Base-by-base conservation (phyloP, 345 rosid genomes). In the Euphorbia tirucalli region DNA sequence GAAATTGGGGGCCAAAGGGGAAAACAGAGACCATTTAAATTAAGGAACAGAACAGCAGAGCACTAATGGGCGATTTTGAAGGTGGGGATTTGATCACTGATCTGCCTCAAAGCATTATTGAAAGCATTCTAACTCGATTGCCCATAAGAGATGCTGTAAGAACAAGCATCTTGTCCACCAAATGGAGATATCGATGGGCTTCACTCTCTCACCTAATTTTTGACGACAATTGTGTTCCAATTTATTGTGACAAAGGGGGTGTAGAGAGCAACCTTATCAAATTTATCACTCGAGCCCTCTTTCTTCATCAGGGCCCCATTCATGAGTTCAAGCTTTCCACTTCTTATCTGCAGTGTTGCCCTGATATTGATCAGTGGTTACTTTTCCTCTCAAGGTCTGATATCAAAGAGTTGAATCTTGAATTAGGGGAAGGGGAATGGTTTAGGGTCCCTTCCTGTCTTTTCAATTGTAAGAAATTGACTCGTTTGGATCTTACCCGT, bases 291-390 rank as follows among this genome's bases (percentile, higher is more conserved):
- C 77, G 83, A 5, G 85, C 85, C 7, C 87, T 95, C 62, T 88
- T 92, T 72, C 97, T 95, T 61, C 98, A 92, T 64, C 94, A 79
- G 68, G 99, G 99, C 24, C 98, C 94, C 15, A 88, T 92, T 77
- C 93, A 88, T 57, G 90, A 86, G 87, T 92, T 92, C 80, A 88
- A 89, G 79, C 94, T 95, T 24, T 85, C 93, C 0, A 83, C 91
- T 22, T 56, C 83, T 1, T 70, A 68, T 78, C 69, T 89, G 74
- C 93, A 86, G 37, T 80, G 86, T 68, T 85, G 91, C 83, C 88
- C 96, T 0, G 97, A 92, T 54, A 80, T 95, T 30, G 99, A 95
- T 73, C 98, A 92, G 67, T 95, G 99, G 98, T 44, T 92, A 55
- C 98, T 95, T 71, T 90, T 87, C 77, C 99, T 95, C 35, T 95